A percentile compares a stretch with the other conserved stretches of the same genome.
phyloP scores from a whole-genome alignment of 2,329 filamentous ascomycete genomes.

The Ambrosiella xylebori region DNA sequence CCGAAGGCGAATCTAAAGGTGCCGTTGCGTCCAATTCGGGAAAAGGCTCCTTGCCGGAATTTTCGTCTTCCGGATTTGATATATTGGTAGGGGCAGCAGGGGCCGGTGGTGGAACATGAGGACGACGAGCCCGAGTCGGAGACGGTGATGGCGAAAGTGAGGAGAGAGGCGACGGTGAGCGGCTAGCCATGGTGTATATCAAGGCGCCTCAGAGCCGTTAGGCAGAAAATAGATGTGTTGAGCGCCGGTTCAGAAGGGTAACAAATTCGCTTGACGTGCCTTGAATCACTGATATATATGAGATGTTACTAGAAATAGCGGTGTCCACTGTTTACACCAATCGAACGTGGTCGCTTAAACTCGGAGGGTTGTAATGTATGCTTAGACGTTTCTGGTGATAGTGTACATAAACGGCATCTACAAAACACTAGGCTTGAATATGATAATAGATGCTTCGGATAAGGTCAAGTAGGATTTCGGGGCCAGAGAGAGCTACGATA shows the following conservation, averaged over 20 bases:
- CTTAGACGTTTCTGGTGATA: too few species aligned
- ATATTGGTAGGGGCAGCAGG: constrained; percentile 3
- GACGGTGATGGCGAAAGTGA: constrained; percentile 7
- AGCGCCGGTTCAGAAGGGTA: neutral
- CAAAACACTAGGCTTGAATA: too few species aligned
- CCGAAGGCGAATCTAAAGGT: neutral
- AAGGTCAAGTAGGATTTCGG: too few species aligned
- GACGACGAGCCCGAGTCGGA: neutral
- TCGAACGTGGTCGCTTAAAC: neutral
- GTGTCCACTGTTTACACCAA: neutral
- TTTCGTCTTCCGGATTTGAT: neutral
- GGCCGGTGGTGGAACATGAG: neutral
- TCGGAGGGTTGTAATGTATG: neutral
- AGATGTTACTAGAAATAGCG: neutral
- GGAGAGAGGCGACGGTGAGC: constrained; percentile 5
- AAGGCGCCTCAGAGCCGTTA: neutral
- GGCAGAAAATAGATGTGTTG: neutral
- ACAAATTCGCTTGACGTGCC: neutral
- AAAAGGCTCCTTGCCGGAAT: constrained; percentile 2
- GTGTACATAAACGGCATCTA: too few species aligned
- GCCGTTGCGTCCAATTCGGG: neutral
- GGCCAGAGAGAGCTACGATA: too few species aligned
- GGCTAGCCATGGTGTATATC: constrained; percentile 1
- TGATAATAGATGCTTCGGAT: too few species aligned
- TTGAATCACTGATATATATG: neutral